Evolutionary conservation across 2,329 filamentous ascomycete genomes (phyloP).

Genomic region (Fusarium algeriense): DNA sequence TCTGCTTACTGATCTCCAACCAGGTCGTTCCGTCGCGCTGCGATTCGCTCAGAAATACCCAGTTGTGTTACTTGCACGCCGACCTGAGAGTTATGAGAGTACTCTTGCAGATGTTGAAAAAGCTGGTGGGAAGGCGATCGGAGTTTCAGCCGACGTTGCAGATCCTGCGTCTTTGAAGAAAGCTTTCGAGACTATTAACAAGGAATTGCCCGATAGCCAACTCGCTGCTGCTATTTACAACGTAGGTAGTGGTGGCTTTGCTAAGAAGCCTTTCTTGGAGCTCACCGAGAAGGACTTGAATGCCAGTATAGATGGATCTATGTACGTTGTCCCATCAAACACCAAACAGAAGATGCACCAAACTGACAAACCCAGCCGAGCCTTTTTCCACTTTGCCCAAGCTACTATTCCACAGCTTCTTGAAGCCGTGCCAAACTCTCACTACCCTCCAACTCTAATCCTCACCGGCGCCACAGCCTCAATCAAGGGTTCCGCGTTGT

Average conservation of each 20-base stretch:
- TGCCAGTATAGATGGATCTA: slow-evolving; percentile 58
- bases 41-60: slow-evolving; percentile 75
- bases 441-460: slow-evolving; percentile 80
- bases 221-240: slow-evolving; percentile 79
- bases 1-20: neutral
- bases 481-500: slow-evolving; percentile 76
- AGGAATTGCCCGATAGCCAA: slow-evolving; percentile 66
- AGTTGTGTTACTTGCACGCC: slow-evolving; percentile 80
- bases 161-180: slow-evolving; percentile 62
- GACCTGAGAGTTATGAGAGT: slow-evolving; percentile 72
- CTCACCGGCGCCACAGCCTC: slow-evolving; percentile 90
- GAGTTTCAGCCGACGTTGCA: slow-evolving; percentile 67
- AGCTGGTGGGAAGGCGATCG: slow-evolving; percentile 76
- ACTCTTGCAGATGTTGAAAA: slow-evolving; percentile 77
- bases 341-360: fast-evolving
- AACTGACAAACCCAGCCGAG: slow-evolving; percentile 59
- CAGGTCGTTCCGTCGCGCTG: slow-evolving; percentile 63
- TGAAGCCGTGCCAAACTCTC: slow-evolving; percentile 64
- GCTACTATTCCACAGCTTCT: slow-evolving; percentile 77
- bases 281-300: slow-evolving; percentile 64
- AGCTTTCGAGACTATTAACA: slow-evolving; percentile 73
- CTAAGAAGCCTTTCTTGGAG: slow-evolving; percentile 70
- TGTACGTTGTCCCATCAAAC: slow-evolving; percentile 54
- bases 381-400: slow-evolving; percentile 83
- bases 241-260: slow-evolving; percentile 63